Evolutionary conservation across 768 basidiomycete genomes (phyloP).

Genomic region (Lactifluus echinatus): DNA sequence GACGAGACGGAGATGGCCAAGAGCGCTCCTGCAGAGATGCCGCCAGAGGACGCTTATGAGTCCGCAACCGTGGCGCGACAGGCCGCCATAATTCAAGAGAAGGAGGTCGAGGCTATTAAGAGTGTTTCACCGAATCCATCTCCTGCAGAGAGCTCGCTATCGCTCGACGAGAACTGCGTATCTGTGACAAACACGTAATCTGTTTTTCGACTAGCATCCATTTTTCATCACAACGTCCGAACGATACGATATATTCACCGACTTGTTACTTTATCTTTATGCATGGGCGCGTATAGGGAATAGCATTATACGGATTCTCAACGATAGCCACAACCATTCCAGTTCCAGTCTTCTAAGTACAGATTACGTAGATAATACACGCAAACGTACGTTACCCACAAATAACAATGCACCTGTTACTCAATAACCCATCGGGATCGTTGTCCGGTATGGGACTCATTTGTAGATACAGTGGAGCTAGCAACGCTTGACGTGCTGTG

Average conservation of each 20-base stretch:
- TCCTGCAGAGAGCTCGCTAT: constrained; percentile 27
- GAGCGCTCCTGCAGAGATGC: constrained; percentile 37
- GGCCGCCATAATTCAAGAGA: constrained; percentile 48
- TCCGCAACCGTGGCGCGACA: constrained; percentile 45
- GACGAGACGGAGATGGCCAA: constrained; percentile 54
- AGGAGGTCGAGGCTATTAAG: constrained; percentile 49
- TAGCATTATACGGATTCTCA: not conserved
- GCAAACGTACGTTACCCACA: not conserved
- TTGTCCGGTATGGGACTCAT: constrained; percentile 10
- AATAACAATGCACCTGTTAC: constrained; percentile 25
- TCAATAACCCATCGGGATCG: constrained; percentile 50
- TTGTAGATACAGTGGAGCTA: constrained; percentile 27
- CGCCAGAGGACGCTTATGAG: constrained; percentile 42
- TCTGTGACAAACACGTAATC: not conserved
- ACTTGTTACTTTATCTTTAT: not conserved
- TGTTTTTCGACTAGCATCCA: too few relatives aligned
- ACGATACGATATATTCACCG: not conserved
- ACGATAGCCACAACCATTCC: not conserved
- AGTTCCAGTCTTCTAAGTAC: not conserved
- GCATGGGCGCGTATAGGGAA: not conserved
- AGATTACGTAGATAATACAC: not conserved
- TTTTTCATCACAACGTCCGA: too few relatives aligned
- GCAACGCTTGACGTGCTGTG: constrained; percentile 32
- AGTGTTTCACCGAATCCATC: constrained; percentile 44
- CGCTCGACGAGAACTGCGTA: not conserved